These are phyloP conservation scores for Neonectria faginata DNA, from an alignment of 2,329 filamentous ascomycete species.

Conservation along the genomic window DNA sequence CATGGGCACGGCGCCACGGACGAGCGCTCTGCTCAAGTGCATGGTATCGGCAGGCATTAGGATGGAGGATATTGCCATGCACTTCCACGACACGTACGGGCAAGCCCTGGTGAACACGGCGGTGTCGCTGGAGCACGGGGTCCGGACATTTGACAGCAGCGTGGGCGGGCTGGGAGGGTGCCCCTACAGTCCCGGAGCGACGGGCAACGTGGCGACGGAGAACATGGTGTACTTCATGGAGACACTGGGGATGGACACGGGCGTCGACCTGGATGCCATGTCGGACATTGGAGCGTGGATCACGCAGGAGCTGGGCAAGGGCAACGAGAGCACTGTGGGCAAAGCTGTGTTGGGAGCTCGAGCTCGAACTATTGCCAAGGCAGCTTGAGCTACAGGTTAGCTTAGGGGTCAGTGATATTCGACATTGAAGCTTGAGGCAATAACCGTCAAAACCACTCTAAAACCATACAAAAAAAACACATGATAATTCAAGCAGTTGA, in stretches of 20 bases:
- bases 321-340: constrained; percentile 75
- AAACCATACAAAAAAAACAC: not conserved
- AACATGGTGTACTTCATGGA: constrained; percentile 84
- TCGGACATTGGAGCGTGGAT: constrained; percentile 80
- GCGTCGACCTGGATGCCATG: constrained; percentile 75
- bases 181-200: constrained; percentile 86
- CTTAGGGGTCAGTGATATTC: not conserved
- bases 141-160: constrained; percentile 82
- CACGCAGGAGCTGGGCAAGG: constrained; percentile 69
- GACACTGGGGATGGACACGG: constrained; percentile 79
- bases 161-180: constrained; percentile 87
- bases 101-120: constrained; percentile 86
- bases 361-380: constrained; percentile 44
- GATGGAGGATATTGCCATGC: constrained; percentile 78
- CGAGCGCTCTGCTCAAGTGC: constrained; percentile 72
- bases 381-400: constrained; percentile 32
- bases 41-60: constrained; percentile 75
- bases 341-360: constrained; percentile 70
- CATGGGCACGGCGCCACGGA: constrained; percentile 84
- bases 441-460: constrained; percentile 1
- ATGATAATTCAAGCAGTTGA: not conserved
- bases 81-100: constrained; percentile 91
- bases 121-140: constrained; percentile 80
- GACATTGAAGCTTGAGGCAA: not conserved
- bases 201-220: constrained; percentile 87